A percentile compares a stretch with the other conserved stretches of the same genome.
These are phyloP conservation scores for Clonostachys sp. DNA, from an alignment of 2,329 filamentous ascomycete species.

Conservation along the genomic window DNA sequence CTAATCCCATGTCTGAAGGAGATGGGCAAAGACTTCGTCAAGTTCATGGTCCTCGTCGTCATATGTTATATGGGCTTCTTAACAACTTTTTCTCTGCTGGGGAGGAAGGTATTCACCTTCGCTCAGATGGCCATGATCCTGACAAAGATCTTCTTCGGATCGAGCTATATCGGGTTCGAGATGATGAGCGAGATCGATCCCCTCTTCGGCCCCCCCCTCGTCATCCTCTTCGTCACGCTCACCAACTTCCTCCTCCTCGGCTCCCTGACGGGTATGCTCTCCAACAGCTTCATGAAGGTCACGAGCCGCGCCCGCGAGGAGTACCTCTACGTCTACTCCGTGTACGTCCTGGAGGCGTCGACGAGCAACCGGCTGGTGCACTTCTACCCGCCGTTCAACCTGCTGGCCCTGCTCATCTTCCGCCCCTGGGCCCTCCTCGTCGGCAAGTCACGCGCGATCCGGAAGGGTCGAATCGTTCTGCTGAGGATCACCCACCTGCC, in stretches of 20 bases:
- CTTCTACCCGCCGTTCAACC: conserved; percentile 69
- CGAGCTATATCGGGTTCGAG: conserved; percentile 70
- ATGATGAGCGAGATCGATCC: conserved; percentile 57
- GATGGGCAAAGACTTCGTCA: conserved; percentile 90
- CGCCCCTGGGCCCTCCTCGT: conserved; percentile 68
- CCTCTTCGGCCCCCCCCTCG: conserved; percentile 54
- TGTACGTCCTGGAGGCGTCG: conserved; percentile 61
- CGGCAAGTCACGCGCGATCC: conserved; percentile 57
- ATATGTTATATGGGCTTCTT: conserved; percentile 85
- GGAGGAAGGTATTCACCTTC: conserved; percentile 63
- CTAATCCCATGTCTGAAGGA: conserved; percentile 87
- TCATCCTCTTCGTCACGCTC: conserved; percentile 71
- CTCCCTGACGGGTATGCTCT: conserved; percentile 72
- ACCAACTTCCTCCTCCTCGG: conserved; percentile 77
- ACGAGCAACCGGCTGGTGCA: conserved; percentile 66
- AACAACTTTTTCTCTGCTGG: conserved; percentile 78
- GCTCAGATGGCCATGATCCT: conserved; percentile 70
- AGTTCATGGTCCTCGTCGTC: conserved; percentile 75
- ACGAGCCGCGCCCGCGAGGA: conserved; percentile 66
- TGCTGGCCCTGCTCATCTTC: conserved; percentile 67
- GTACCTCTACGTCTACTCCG: conserved; percentile 72
- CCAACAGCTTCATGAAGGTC: conserved; percentile 66
- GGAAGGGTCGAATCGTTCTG: conserved; percentile 55
- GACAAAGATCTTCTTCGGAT: conserved; percentile 78
- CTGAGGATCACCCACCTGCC: conserved; percentile 62